A percentile compares a stretch with the other conserved stretches of the same genome.
Evolutionary conservation across 2,329 filamentous ascomycete species (phyloP).

Genomic region (Aspergillus sclerotialis): DNA sequence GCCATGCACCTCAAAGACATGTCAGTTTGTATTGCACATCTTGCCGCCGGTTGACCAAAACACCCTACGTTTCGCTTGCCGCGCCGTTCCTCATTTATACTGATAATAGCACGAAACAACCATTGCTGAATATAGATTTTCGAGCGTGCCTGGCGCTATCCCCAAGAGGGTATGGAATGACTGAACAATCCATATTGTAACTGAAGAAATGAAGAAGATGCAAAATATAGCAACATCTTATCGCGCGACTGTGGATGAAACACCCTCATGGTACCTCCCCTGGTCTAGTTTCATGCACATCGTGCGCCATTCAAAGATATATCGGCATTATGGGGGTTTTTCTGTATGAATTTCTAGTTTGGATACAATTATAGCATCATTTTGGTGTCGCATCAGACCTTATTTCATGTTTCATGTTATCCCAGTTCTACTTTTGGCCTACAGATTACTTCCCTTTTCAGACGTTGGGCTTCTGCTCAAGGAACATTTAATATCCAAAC

Average conservation of each 20-base stretch:
- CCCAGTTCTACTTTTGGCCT: conserved; percentile 18
- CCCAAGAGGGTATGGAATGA: conserved; percentile 8
- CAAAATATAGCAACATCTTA: conserved; percentile 36
- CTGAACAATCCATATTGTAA: conserved; percentile 12
- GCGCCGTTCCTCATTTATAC: conserved; percentile 10
- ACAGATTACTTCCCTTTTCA: conserved; percentile 19
- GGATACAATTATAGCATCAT: conserved; percentile 17
- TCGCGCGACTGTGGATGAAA: conserved; percentile 34
- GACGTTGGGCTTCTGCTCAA: conserved; percentile 14
- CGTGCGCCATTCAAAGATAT: conserved; percentile 13
- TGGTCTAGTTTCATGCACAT: conserved; percentile 10
- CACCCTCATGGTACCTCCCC: conserved; percentile 13
- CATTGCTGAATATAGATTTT: conserved; percentile 18
- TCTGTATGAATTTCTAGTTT: conserved; percentile 17
- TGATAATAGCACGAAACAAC: conserved; percentile 20
- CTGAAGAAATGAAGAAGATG: conserved; percentile 25
- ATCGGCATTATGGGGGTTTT: conserved; percentile 17
- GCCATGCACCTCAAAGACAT: too few relatives aligned
- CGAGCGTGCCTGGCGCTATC: conserved; percentile 17
- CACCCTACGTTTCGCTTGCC: conserved; percentile 8
- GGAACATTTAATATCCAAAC: conserved; percentile 36
- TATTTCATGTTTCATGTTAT: conserved; percentile 35
- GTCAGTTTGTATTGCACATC: too few relatives aligned
- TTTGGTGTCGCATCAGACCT: conserved; percentile 26
- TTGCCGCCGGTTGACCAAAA: conserved; percentile 15